Evolutionary conservation across 768 basidiomycete genomes (phyloP), one percentile per base, ranked within the genome.

Genomic region (Termitomyces sp.): DNA sequence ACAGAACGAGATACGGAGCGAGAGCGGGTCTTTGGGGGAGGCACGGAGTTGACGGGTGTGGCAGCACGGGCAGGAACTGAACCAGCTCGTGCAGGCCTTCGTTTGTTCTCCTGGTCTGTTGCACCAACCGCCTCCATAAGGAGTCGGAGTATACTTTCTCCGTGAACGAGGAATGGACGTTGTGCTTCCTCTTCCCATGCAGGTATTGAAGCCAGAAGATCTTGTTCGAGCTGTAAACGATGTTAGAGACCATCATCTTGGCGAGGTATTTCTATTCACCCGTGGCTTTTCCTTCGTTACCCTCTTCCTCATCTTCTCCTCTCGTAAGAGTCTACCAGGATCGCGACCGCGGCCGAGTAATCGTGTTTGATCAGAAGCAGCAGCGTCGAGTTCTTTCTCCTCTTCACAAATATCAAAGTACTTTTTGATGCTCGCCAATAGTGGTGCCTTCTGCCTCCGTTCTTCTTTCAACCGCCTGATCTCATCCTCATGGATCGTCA

Each of bases 291-390:
- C 89, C 68, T 92, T 90, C 56, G 80, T 80, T 14, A 99, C 94
- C 29, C 95, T 80, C 70, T 98, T 98, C 53, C 96, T 81, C 88
- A 96, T 93, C 80, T 97, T 97, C 76, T 98, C 96, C 71, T 99
- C 96, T 58, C 92, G 82, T 52, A 98, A 73, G 35, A 99, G 72
- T 19, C 92, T 77, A 6, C 93, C 93, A 5, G 93, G 89, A 75
- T 94, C 90, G 55, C 92, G 79, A 27, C 91, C 92, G 65, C 91
- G 81, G 16, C 92, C 92, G 4, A 90, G 81, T 8, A 96, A 75
- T 38, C 94, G 83, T 16, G 82, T 84, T 65, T 94, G 92, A 65
- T 96, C 94, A 34, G 83, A 79, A 2, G 91, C 90, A 4, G 88
- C 82, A 2, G 84, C 85, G 41, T 87, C 90, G 29, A 98, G 78